Percentiles rank a stretch among this genome's conserved stretches.
Conservation (phyloP, 1,284 basidiomycete species). For the Ganoderma leucocontextum region DNA sequence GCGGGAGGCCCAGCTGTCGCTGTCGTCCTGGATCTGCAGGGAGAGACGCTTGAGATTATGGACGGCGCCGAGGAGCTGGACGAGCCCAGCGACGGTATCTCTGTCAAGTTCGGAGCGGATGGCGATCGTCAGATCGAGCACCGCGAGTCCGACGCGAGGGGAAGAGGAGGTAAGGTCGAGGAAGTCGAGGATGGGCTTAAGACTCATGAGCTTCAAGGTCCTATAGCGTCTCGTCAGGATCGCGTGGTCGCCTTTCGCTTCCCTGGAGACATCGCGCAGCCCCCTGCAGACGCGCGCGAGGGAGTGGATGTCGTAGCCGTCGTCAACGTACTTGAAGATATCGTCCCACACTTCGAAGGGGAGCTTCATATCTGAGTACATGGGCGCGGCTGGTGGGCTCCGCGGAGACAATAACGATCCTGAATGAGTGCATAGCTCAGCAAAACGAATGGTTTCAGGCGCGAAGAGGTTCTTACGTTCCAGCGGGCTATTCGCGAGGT, state of each 20-base stretch:
- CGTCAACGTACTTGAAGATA: constrained; percentile 14
- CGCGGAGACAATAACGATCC: background rate
- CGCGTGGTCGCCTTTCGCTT: constrained; percentile 13
- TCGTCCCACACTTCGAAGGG: constrained; percentile 19
- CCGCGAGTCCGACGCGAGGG: constrained; percentile 1
- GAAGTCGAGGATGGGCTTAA: constrained; percentile 10
- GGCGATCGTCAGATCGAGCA: constrained; percentile 11
- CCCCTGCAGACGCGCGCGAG: constrained; percentile 21
- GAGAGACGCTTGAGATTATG: constrained; percentile 15
- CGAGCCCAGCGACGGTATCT: background rate
- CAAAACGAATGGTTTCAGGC: background rate
- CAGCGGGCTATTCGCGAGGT: background rate
- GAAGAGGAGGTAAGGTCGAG: background rate
- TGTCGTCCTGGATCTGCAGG: constrained; percentile 13
- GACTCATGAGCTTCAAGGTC: background rate
- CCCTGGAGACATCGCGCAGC: constrained; percentile 8
- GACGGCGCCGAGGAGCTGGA: constrained; percentile 1
- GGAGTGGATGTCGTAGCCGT: constrained; percentile 23
- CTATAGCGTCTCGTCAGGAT: background rate
- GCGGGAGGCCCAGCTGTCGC: background rate
- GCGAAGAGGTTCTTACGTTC: background rate
- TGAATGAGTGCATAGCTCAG: background rate
- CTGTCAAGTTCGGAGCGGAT: background rate
- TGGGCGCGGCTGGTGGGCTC: background rate
- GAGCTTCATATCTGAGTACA: constrained; percentile 13